Evolutionary conservation across 306 rosid genomes (phyloP).

Genomic region (Dryas octopetala): DNA sequence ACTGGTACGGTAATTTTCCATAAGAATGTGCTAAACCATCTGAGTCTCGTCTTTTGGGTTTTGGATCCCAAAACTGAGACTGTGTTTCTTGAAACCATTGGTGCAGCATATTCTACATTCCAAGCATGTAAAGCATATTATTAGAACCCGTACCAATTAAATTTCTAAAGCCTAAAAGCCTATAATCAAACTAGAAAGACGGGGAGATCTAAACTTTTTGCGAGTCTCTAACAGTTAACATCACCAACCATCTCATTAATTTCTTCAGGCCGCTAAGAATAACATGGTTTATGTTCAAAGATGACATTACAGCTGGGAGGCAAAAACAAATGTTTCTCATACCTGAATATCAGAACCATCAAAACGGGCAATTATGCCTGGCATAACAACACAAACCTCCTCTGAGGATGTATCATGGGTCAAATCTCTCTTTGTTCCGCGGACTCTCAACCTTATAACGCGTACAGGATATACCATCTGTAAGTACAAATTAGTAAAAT

Average conservation of each 20-base stretch:
- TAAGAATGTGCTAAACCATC: slow-evolving; percentile 55
- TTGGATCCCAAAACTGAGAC: slow-evolving; percentile 61
- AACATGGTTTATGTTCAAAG: background rate
- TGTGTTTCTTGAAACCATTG: slow-evolving; percentile 72
- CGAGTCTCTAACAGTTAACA: background rate
- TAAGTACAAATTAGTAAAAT: slow-evolving; percentile 1
- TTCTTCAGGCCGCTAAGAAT: background rate
- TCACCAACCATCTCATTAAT: background rate
- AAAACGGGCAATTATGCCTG: slow-evolving; percentile 79
- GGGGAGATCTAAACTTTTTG: background rate
- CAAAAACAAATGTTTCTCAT: slow-evolving; percentile 11
- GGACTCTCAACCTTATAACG: slow-evolving; percentile 77
- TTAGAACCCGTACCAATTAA: slow-evolving; percentile 17
- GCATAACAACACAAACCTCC: slow-evolving; percentile 84
- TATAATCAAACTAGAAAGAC: slow-evolving; percentile 4
- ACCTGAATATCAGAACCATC: slow-evolving; percentile 91
- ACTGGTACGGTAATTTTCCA: slow-evolving; percentile 64
- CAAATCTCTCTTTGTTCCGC: slow-evolving; percentile 83
- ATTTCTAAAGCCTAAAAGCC: slow-evolving; percentile 4
- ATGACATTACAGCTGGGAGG: background rate
- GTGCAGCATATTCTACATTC: slow-evolving; percentile 68
- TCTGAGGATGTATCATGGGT: slow-evolving; percentile 71
- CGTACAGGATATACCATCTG: slow-evolving; percentile 78
- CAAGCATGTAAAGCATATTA: slow-evolving; percentile 31
- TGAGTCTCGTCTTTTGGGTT: slow-evolving; percentile 37